phyloP scores from a whole-genome alignment of 78 protist genomes.

The Dictyostelium citrinum region DNA sequence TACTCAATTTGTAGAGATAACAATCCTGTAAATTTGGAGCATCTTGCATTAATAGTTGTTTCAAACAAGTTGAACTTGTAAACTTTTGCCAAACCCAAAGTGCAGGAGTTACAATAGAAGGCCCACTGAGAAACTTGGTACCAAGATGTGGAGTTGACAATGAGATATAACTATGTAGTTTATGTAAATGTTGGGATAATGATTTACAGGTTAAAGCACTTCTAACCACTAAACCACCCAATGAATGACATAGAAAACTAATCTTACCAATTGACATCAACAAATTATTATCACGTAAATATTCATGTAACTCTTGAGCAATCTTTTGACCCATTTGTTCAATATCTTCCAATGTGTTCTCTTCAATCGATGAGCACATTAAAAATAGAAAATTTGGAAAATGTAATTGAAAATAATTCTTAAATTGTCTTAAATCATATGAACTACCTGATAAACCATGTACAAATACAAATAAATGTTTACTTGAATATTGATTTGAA shows the following conservation, averaged over 20 bases:
- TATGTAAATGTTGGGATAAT: not conserved
- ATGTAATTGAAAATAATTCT: conserved; percentile 43
- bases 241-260: conserved; percentile 81
- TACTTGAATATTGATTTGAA: not conserved
- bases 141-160: conserved; percentile 82
- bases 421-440: conserved; percentile 72
- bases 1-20: conserved; percentile 32
- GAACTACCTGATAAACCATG: conserved; percentile 82
- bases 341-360: conserved; percentile 72
- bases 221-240: conserved; percentile 84
- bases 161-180: conserved; percentile 68
- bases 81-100: conserved; percentile 80
- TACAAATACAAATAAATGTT: conserved; percentile 80
- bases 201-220: conserved; percentile 64
- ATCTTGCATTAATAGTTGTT: conserved; percentile 77
- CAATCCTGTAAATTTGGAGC: conserved; percentile 9
- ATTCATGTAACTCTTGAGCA: conserved; percentile 54
- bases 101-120: conserved; percentile 62
- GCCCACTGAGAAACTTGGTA: not conserved
- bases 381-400: conserved; percentile 54
- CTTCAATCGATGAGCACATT: conserved; percentile 57
- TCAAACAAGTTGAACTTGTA: conserved; percentile 57
- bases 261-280: conserved; percentile 17
- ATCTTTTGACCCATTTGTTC: conserved; percentile 71
- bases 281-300: conserved; percentile 27